Percentiles rank a stretch among this genome's conserved stretches.
Evolutionary conservation across 164 flowering plant species (phyloP).

Genomic region (Echeveria elegans): DNA sequence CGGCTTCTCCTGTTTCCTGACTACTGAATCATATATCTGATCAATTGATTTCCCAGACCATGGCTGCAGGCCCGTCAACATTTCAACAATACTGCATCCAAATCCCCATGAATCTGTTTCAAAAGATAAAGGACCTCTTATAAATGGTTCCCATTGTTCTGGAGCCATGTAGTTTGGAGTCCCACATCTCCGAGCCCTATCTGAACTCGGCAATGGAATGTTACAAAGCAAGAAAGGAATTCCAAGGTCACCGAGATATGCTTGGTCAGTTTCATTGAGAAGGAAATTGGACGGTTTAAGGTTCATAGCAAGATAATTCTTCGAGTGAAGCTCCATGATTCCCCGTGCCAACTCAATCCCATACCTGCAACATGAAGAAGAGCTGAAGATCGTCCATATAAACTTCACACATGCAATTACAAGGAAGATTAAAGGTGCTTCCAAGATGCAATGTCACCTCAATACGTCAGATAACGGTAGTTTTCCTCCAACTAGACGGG

Average conservation of each 20-base stretch:
- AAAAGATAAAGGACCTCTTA: slow-evolving; percentile 77
- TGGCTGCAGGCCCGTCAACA: slow-evolving; percentile 73
- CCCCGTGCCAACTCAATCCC: slow-evolving; percentile 66
- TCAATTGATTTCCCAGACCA: slow-evolving; percentile 73
- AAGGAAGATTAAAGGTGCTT: not conserved
- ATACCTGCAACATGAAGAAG: slow-evolving; percentile 44
- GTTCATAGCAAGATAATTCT: slow-evolving; percentile 61
- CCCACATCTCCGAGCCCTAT: slow-evolving; percentile 55
- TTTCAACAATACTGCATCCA: slow-evolving; percentile 82
- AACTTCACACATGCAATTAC: not conserved
- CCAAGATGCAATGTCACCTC: slow-evolving; percentile 37
- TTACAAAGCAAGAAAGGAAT: slow-evolving; percentile 64
- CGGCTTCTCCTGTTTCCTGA: slow-evolving; percentile 70
- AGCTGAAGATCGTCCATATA: not conserved
- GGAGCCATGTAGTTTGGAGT: slow-evolving; percentile 96
- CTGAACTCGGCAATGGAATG: slow-evolving; percentile 41
- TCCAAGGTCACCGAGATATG: slow-evolving; percentile 71
- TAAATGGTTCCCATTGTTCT: slow-evolving; percentile 88
- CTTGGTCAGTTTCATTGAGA: slow-evolving; percentile 55
- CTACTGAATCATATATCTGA: slow-evolving; percentile 57
- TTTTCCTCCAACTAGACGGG: slow-evolving; percentile 57
- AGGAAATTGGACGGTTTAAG: slow-evolving; percentile 81
- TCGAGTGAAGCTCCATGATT: slow-evolving; percentile 56
- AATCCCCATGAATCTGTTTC: slow-evolving; percentile 97
- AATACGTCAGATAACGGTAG: slow-evolving; percentile 57